These are phyloP conservation scores for Zygosaccharomyces pseudobailii DNA, from an alignment of 1,139 yeast genomes.

Conservation along the genomic window DNA sequence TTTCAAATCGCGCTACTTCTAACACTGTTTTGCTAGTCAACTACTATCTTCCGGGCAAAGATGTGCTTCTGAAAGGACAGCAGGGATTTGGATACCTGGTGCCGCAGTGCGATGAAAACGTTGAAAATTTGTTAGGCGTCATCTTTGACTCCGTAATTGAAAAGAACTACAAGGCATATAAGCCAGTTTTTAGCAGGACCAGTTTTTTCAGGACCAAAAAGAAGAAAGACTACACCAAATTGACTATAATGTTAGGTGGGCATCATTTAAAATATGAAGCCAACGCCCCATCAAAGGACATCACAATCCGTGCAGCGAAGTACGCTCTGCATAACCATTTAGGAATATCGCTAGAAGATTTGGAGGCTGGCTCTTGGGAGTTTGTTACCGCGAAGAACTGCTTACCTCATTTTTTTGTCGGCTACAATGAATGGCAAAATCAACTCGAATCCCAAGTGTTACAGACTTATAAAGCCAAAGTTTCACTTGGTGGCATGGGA, in stretches of 20 bases:
- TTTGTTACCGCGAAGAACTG: conserved; percentile 43
- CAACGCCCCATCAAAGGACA: conserved; percentile 44
- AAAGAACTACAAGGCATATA: conserved; percentile 39
- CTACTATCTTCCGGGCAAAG: conserved; percentile 46
- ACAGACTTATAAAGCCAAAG: conserved; percentile 38
- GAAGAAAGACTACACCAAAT: conserved; percentile 49
- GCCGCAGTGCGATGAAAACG: conserved; percentile 54
- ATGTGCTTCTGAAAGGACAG: conserved; percentile 32
- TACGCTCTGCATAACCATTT: conserved; percentile 49
- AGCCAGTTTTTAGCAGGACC: conserved; percentile 14
- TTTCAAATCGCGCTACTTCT: conserved; percentile 39
- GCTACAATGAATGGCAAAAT: conserved; percentile 52
- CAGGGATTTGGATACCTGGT: conserved; percentile 86
- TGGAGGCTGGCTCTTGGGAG: conserved; percentile 32
- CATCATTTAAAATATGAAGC: conserved; percentile 44
- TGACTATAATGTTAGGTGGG: conserved; percentile 92
- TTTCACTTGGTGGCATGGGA: conserved; percentile 76
- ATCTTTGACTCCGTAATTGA: conserved; percentile 87
- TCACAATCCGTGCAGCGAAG: conserved; percentile 43
- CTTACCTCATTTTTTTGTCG: conserved; percentile 79
- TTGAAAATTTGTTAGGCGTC: conserved; percentile 70
- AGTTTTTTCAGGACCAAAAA: conserved; percentile 1
- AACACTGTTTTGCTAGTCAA: conserved; percentile 59
- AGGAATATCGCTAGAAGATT: conserved; percentile 40
- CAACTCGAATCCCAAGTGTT: conserved; percentile 36